phyloP scores from a whole-genome alignment of 371 early-diverging fungal species.

The Mortierella sp. region DNA sequence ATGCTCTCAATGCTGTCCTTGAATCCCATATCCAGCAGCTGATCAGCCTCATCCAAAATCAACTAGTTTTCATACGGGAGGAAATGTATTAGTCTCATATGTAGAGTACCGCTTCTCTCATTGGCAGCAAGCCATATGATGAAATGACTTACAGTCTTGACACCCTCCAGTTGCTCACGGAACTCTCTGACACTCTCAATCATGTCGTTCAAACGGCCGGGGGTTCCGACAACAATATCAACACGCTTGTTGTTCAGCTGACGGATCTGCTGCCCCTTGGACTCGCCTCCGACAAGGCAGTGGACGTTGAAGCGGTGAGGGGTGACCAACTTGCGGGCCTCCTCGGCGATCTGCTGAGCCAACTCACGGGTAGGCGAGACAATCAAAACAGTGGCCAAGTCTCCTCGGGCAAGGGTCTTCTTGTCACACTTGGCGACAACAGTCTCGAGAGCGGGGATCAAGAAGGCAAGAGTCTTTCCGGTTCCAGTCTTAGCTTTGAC shows the following conservation, averaged over 20 bases:
- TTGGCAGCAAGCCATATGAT: neutral
- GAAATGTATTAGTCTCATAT: neutral
- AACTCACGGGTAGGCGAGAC: conserved; percentile 98
- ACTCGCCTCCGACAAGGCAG: conserved; percentile 93
- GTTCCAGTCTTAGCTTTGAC: conserved; percentile 98
- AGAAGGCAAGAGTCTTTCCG: conserved; percentile 96
- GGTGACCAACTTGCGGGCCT: conserved; percentile 79
- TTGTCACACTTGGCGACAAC: conserved; percentile 60
- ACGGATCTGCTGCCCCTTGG: conserved; percentile 72
- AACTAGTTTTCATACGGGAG: conserved; percentile 64
- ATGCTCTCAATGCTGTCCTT: conserved; percentile 91
- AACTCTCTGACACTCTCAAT: conserved; percentile 75
- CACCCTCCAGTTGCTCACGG: conserved; percentile 67
- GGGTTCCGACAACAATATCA: conserved; percentile 96
- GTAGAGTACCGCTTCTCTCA: neutral
- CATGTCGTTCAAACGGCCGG: conserved; percentile 94
- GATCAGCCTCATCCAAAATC: conserved; percentile 99
- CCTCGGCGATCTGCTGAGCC: conserved; percentile 93
- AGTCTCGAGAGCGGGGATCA: conserved; percentile 91
- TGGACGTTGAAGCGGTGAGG: conserved; percentile 80
- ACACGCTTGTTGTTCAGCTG: conserved; percentile 72
- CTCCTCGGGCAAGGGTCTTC: conserved; percentile 59
- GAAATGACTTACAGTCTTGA: conserved; percentile 64
- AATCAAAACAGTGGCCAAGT: conserved; percentile 81
- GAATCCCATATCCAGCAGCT: conserved; percentile 99